phyloP scores from a whole-genome alignment of 2,329 filamentous ascomycete genomes.

The Zelopaecilomyces penicillatus region DNA sequence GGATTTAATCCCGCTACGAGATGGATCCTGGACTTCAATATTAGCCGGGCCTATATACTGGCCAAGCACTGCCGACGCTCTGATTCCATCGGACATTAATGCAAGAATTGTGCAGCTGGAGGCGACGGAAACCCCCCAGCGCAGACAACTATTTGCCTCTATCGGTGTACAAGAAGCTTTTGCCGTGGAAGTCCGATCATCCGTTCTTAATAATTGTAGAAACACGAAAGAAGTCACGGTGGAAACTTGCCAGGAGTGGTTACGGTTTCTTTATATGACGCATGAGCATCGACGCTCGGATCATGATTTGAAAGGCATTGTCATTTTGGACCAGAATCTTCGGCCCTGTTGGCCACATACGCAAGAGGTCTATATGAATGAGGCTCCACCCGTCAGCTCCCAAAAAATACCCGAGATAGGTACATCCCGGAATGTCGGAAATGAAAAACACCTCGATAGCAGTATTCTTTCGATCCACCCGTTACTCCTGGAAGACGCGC shows the following conservation, averaged over 20 bases:
- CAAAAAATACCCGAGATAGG: neutral
- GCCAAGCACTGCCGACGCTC: neutral
- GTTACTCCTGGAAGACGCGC: neutral
- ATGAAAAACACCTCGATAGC: too few species aligned
- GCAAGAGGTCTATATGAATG: conserved; percentile 3
- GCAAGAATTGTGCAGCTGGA: neutral
- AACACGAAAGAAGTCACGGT: neutral
- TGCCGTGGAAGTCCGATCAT: neutral
- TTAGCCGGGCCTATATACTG: neutral
- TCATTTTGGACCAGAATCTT: neutral
- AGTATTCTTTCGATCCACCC: neutral
- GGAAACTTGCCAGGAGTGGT: neutral
- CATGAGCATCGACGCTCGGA: neutral
- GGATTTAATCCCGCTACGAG: neutral
- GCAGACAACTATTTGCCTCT: neutral
- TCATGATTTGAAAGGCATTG: neutral
- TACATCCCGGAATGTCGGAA: too few species aligned
- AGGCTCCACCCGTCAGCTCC: neutral
- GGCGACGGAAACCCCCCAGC: neutral
- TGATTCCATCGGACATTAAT: neutral
- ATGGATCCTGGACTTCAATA: neutral
- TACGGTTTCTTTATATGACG: conserved; percentile 3
- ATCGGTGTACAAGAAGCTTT: conserved; percentile 1
- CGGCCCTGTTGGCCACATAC: neutral
- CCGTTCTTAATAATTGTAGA: neutral